Base-by-base conservation (phyloP, 306 rosid species). In the Dalbergia oliveri region DNA sequence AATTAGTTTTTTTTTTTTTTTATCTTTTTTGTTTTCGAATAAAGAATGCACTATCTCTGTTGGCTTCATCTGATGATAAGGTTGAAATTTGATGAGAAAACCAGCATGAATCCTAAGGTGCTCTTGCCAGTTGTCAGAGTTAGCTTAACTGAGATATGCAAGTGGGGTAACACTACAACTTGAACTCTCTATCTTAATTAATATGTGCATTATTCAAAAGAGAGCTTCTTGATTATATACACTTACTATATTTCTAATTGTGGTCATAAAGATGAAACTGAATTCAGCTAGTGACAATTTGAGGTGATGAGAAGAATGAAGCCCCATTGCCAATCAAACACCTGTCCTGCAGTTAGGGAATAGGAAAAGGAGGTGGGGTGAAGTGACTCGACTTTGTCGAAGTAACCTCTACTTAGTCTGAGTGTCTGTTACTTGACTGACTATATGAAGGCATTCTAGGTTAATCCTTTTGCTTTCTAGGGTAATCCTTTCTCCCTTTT, bases 201-300 rank as follows among this genome's bases (percentile, higher is more conserved):
- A 67, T 11, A 23, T 68, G 21, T 58, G 8, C 19, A 33, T 67
- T n/a, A 66, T 14, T 56, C 3, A 35, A 41, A 43, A 56, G 68
- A 31, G 57, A 54, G 23, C 43, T 57, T 77, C n/a, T 26, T 26
- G 58, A n/a, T 34, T 53, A 4, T 51, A 35, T 65, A 19, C 31
- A 26, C 3, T 26, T 65, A 13, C 74, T 6, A 39, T 67, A 34
- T 57, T 59, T 43, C 45, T 41, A 76, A 41, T 33, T 63, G 34
- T 34, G 65, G 57, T 26, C 67, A 21, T n/a, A 23, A 78, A 56
- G 19, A 12, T 56, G 60, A 56, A 67, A 57, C 69, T 71, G 65
- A 79, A 79, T 70, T 59, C 41, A 45, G 58, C 70, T 79, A 49
- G 8, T 34, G 64, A 69, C 63, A 70, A 69, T 21, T 43, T 45